Evolutionary conservation across 169 alveolate species (phyloP), one percentile per base, ranked within the genome.

Genomic region (Cyclospora cayetanensis): DNA sequence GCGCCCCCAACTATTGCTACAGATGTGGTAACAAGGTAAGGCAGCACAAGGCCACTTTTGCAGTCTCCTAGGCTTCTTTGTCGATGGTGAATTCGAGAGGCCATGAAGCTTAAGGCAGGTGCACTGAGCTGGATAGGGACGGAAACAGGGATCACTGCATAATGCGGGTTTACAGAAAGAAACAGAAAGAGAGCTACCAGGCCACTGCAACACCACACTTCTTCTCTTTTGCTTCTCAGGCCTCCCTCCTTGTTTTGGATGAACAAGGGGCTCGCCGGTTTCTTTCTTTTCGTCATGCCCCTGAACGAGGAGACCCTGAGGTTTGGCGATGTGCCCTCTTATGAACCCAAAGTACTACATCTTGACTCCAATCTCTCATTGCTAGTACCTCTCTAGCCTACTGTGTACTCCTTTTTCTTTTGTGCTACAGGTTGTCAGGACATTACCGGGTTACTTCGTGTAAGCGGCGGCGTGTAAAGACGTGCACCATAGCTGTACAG

Each of bases 1-100:
- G 99, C 35, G 99, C 99, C 42, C 99, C 99, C 25, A 99, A 99
- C 95, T 99, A 99, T 95, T 99, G 99, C 95, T 98, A 98, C 95
- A 94, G 99, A 84, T 98, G 99, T 92, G 99, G 99, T 42, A 98
- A 99, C 94, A 97, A 96, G 82, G 99, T 99, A 41, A 2, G 74
- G n/a, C n/a, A n/a, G n/a, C n/a, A n/a, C n/a, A n/a, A n/a, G n/a
- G n/a, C n/a, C n/a, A n/a, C n/a, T n/a, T n/a, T n/a, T n/a, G n/a
- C n/a, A n/a, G n/a, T n/a, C n/a, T n/a, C n/a, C n/a, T n/a, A n/a
- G n/a, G n/a, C n/a, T n/a, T n/a, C n/a, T n/a, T n/a, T n/a, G n/a
- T n/a, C n/a, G n/a, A n/a, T n/a, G n/a, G n/a, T n/a, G n/a, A n/a
- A n/a, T n/a, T n/a, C n/a, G n/a, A n/a, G n/a, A n/a, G n/a, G n/a